Evolutionary conservation across 805 yeast species (phyloP), one percentile per base, ranked within the genome.

Genomic region (Cyberlindnera saturnus): DNA sequence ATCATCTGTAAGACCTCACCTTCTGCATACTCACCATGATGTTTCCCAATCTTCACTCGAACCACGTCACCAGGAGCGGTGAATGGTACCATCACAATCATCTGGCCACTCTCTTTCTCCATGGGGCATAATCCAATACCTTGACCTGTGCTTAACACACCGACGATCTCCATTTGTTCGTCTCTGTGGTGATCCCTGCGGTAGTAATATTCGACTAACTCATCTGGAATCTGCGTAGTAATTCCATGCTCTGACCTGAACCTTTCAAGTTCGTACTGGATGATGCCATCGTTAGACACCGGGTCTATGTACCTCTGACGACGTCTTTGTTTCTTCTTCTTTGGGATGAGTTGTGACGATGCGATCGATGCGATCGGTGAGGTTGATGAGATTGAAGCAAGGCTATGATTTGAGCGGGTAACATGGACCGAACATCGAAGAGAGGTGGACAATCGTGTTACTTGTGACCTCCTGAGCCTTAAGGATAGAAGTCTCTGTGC

Each of bases 51-150:
- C 50, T 75, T 77, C 36, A 86, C 73, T 18, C 70, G 67, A 10
- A 82, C 90, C 2, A 71, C 57, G 60, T 91, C 99, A 3, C 96
- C 96, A 1, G 90, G 90, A 16, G 84, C 63, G 3, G 86, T 82
- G 65, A 84, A 91, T 10, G 99, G 98, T 5, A 93, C 76, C 2
- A 86, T 66, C 1, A 81, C 86, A 6, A 89, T 67, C 56, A 83
- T 86, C 34, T 64, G 64, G 20, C 60, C 59, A 1, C 37, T 49
- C 10, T 26, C 32, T 2, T 19, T n/a, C 20, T 36, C 38, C 13
- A 36, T 15, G 1, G 38, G 16, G 8, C 38, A 31, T 8, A 30
- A n/a, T 11, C 40, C 40, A 19, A 32, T 26, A 14, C 97, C 96
- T 45, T 86, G 90, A 33, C 98, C 97, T 45, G 78, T 85, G 5